phyloP scores from a whole-genome alignment of 1,284 basidiomycete species.

The Sporisorium graminicola region DNA sequence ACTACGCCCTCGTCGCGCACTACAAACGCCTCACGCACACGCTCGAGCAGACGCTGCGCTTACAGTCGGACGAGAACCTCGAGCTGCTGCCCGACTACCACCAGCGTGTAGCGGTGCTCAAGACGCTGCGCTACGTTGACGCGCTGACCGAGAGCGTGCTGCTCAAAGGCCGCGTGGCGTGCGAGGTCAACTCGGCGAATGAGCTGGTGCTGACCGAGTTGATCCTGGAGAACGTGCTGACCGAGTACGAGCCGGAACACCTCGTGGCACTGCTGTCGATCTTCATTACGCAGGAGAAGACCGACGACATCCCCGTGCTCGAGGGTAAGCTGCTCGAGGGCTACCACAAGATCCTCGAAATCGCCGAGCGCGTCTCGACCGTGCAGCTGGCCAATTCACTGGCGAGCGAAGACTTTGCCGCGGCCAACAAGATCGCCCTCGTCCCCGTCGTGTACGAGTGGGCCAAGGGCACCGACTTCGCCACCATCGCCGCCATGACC shows the following conservation, averaged over 20 bases:
- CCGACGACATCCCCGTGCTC: conserved; percentile 84
- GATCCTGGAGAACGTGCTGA: conserved; percentile 93
- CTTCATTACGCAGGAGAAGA: conserved; percentile 98
- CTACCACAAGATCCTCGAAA: conserved; percentile 80
- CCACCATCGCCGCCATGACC: conserved; percentile 90
- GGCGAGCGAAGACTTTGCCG: conserved; percentile 71
- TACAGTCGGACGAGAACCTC: conserved; percentile 84
- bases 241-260: conserved; percentile 90
- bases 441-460: conserved; percentile 98
- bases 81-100: conserved; percentile 98
- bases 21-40: conserved; percentile 80
- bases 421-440: conserved; percentile 74
- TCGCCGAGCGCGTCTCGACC: conserved; percentile 84
- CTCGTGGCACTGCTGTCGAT: conserved; percentile 96
- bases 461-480: conserved; percentile 98
- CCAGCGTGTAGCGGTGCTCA: conserved; percentile 89
- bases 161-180: conserved; percentile 96
- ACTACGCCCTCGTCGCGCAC: conserved; percentile 82
- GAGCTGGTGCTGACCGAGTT: conserved; percentile 89
- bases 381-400: conserved; percentile 79
- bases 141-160: conserved; percentile 86
- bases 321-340: conserved; percentile 81
- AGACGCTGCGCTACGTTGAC: conserved; percentile 76
- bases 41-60: conserved; percentile 73
- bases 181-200: conserved; percentile 98